phyloP scores from a whole-genome alignment of 805 yeast species.

The Metahyphopichia silvanorum region DNA sequence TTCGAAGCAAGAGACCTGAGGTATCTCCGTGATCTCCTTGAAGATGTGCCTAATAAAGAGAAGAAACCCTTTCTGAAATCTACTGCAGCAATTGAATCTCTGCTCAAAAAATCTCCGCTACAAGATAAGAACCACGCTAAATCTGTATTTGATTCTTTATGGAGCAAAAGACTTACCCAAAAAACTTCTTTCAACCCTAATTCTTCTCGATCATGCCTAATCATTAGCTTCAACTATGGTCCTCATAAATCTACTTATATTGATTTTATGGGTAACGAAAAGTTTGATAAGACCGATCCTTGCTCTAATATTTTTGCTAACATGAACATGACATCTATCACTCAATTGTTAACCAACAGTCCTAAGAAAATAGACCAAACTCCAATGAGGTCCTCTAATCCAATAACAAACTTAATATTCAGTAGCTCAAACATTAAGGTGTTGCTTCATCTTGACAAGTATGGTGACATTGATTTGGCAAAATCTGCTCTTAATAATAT shows the following conservation, averaged over 20 bases:
- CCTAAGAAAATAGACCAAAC: slow-evolving; percentile 3
- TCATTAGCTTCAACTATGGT: slow-evolving; percentile 19
- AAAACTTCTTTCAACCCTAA: slow-evolving; percentile 15
- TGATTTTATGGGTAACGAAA: slow-evolving; percentile 30
- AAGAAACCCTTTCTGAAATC: too few species aligned
- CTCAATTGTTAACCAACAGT: slow-evolving; percentile 17
- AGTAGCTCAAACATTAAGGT: slow-evolving; percentile 15
- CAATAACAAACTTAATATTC: slow-evolving; percentile 25
- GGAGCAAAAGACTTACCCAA: slow-evolving; percentile 18
- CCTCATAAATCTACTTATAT: slow-evolving; percentile 18
- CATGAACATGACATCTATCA: slow-evolving; percentile 23
- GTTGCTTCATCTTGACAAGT: slow-evolving; percentile 24
- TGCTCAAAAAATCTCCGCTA: too few species aligned
- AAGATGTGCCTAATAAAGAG: too few species aligned
- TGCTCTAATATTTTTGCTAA: slow-evolving; percentile 22
- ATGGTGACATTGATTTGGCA: slow-evolving; percentile 19
- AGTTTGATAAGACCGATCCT: slow-evolving; percentile 11
- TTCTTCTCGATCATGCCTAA: slow-evolving; percentile 24
- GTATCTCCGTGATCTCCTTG: too few species aligned
- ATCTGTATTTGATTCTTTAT: too few species aligned
- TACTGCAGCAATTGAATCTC: too few species aligned
- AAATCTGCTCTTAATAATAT: slow-evolving; percentile 25
- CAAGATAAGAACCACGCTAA: too few species aligned
- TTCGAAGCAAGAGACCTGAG: too few species aligned
- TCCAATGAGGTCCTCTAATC: slow-evolving; percentile 23